These are phyloP conservation scores for Dentipellis sp. DNA, from an alignment of 768 basidiomycete species.

Conservation along the genomic window DNA sequence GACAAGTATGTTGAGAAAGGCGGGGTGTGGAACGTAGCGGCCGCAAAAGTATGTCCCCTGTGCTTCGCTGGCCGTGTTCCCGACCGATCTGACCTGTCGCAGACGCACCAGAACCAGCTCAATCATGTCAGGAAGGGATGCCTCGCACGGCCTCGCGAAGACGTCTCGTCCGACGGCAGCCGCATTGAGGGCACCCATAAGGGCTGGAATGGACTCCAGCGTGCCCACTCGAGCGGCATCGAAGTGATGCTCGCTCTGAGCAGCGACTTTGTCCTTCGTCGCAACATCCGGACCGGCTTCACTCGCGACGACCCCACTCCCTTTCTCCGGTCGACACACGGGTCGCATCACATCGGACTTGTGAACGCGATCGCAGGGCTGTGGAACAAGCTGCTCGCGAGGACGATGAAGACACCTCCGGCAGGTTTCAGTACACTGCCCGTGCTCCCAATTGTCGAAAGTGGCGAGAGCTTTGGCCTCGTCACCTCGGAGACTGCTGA, in stretches of 20 bases:
- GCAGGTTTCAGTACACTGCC: too few species aligned
- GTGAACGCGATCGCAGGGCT: too few species aligned
- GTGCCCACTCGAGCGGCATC: slow-evolving; percentile 17
- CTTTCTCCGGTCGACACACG: too few species aligned
- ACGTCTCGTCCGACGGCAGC: slow-evolving; percentile 19
- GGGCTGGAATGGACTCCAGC: slow-evolving; percentile 18
- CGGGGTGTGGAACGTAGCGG: slow-evolving; percentile 1
- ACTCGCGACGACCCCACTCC: too few species aligned
- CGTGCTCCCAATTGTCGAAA: too few species aligned
- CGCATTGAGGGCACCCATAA: slow-evolving; percentile 13
- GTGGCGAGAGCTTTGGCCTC: too few species aligned
- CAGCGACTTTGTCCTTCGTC: slow-evolving; percentile 17
- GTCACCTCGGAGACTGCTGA: too few species aligned
- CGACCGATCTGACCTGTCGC: neutral
- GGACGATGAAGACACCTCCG: too few species aligned
- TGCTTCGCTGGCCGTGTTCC: neutral
- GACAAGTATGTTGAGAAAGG: slow-evolving; percentile 2
- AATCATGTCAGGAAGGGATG: slow-evolving; percentile 22
- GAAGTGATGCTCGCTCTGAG: slow-evolving; percentile 9
- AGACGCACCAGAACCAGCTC: slow-evolving; percentile 22
- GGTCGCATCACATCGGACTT: too few species aligned
- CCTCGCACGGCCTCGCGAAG: slow-evolving; percentile 13
- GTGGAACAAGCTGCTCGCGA: too few species aligned
- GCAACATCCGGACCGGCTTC: slow-evolving; percentile 14
- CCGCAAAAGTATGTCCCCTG: slow-evolving; percentile 6